These are phyloP conservation scores for Blastocystis sp. DNA, from an alignment of 352 stramenopile species.

Conservation along the genomic window DNA sequence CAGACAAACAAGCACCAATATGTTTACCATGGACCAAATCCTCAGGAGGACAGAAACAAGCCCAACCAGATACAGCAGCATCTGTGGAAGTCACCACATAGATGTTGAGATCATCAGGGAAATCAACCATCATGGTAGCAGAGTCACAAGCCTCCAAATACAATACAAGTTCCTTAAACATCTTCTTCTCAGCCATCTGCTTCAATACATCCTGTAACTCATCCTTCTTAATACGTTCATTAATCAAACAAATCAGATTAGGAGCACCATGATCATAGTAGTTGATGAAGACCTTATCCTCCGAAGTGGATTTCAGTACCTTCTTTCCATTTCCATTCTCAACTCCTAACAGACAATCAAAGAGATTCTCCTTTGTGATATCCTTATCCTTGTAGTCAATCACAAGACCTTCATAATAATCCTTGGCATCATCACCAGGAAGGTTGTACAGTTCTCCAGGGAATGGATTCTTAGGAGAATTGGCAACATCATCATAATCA, in stretches of 20 bases:
- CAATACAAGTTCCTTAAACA: slow-evolving; percentile 42
- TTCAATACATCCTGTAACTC: not conserved
- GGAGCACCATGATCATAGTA: slow-evolving; percentile 47
- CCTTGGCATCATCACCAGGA: slow-evolving; percentile 6
- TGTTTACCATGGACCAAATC: slow-evolving; percentile 15
- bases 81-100: slow-evolving; percentile 51
- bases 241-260: slow-evolving; percentile 11
- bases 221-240: not conserved
- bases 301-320: slow-evolving; percentile 29
- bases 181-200: slow-evolving; percentile 43
- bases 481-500: not conserved
- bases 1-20: slow-evolving; percentile 24
- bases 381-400: slow-evolving; percentile 46
- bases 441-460: slow-evolving; percentile 43
- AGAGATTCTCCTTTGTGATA: not conserved
- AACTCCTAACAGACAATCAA: not conserved
- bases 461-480: slow-evolving; percentile 1
- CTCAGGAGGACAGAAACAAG: slow-evolving; percentile 37
- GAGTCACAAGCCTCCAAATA: slow-evolving; percentile 60
- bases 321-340: not conserved
- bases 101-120: slow-evolving; percentile 27
- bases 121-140: slow-evolving; percentile 5
- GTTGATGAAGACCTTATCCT: slow-evolving; percentile 46
- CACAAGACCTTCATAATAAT: slow-evolving; percentile 29
- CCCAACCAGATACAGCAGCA: not conserved